A percentile compares a stretch with the other conserved stretches of the same genome.
Conservation (phyloP, 2,329 filamentous ascomycete species). For the Calonectria naviculata region DNA sequence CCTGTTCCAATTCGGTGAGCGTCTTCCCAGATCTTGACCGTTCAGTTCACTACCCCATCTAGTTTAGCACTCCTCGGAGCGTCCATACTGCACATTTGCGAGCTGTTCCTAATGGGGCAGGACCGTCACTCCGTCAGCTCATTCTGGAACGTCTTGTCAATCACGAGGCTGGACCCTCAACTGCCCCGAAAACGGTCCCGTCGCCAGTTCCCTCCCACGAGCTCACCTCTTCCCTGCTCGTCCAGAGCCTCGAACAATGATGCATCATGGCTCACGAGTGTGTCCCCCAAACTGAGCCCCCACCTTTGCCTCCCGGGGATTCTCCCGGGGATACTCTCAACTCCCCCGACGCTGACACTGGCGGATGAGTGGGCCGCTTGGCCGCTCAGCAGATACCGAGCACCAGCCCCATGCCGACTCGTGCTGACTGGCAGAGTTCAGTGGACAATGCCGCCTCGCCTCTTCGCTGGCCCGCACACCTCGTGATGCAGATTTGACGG, state of each 20-base stretch:
- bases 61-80: constrained; percentile 14
- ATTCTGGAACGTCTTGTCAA: constrained; percentile 38
- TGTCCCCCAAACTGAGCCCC: constrained; percentile 15
- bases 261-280: constrained; percentile 10
- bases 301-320: constrained; percentile 27
- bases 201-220: constrained; percentile 26
- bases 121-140: constrained; percentile 14
- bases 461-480: constrained; percentile 32
- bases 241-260: not conserved
- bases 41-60: constrained; percentile 22
- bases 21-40: constrained; percentile 34
- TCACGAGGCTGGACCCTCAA: constrained; percentile 27
- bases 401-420: constrained; percentile 39
- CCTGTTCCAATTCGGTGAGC: constrained; percentile 14
- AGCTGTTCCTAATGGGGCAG: constrained; percentile 22
- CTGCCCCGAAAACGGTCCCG: constrained; percentile 30
- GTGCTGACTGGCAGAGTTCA: constrained; percentile 31
- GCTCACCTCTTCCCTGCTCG: not conserved
- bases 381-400: constrained; percentile 35
- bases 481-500: constrained; percentile 33
- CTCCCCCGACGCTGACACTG: constrained; percentile 27
- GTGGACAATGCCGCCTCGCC: constrained; percentile 30
- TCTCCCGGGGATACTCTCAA: constrained; percentile 23
- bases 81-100: constrained; percentile 12
- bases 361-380: constrained; percentile 40